Conservation (phyloP, 495 filamentous ascomycete genomes). For the Trichoderma orchidacearum region DNA sequence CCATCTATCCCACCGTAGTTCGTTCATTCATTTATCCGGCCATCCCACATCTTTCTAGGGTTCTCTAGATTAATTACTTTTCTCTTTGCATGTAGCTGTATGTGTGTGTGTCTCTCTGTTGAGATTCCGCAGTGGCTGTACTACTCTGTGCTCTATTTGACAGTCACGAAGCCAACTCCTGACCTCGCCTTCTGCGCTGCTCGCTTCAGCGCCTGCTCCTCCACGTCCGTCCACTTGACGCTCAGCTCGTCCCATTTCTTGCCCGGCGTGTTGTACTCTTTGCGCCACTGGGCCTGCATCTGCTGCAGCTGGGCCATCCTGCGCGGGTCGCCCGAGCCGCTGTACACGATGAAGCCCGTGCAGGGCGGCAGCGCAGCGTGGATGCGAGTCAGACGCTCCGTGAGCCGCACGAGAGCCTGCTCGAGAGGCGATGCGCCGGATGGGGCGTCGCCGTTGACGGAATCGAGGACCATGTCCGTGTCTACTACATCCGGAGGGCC, state of each 20-base stretch:
- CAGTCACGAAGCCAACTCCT: conserved; percentile 69
- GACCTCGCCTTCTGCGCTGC: conserved; percentile 57
- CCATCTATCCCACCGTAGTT: no score
- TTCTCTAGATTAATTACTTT: no score
- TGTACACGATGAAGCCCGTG: conserved; percentile 79
- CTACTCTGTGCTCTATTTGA: conserved; percentile 36
- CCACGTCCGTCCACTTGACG: conserved; percentile 82
- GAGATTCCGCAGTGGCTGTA: no score
- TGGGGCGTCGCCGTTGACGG: conserved; percentile 3
- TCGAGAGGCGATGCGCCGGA: conserved; percentile 27
- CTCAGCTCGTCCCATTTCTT: conserved; percentile 81
- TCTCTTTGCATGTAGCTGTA: no score
- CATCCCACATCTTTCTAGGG: no score
- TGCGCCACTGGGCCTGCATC: conserved; percentile 57
- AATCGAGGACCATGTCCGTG: conserved; percentile 4
- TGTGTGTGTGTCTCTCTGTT: no score
- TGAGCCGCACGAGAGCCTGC: conserved; percentile 27
- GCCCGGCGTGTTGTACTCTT: conserved; percentile 53
- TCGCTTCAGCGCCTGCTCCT: conserved; percentile 63
- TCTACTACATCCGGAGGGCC: conserved; percentile 5
- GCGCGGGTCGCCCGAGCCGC: conserved; percentile 76
- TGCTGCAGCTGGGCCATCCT: conserved; percentile 60
- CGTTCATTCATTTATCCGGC: no score
- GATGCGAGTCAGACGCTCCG: conserved; percentile 48
- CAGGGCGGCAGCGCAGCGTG: conserved; percentile 66